A percentile compares a stretch with the other conserved stretches of the same genome.
Evolutionary conservation across 768 basidiomycete species (phyloP).

Genomic region (Naematelia encephala): DNA sequence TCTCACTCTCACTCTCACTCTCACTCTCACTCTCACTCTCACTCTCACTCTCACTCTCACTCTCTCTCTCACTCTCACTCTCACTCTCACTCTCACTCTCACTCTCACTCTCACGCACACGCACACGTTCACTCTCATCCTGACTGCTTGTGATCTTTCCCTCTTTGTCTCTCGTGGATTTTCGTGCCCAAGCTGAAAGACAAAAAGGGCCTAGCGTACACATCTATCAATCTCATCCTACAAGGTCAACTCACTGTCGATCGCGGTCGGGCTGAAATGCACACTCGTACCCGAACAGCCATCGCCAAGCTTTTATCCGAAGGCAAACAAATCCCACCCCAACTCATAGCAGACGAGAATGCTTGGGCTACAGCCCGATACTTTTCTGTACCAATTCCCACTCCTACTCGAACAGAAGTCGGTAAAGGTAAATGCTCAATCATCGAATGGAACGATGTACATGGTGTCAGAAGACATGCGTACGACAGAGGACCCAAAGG

Average conservation of each 20-base stretch:
- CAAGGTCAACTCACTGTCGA: slow-evolving; percentile 37
- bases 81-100: no score
- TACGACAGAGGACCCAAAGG: slow-evolving; percentile 31
- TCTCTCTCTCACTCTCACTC: no score
- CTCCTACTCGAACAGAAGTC: no score
- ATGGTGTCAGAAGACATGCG: slow-evolving; percentile 11
- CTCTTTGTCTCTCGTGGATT: no score
- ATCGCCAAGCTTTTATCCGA: slow-evolving; percentile 2
- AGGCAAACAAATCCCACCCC: slow-evolving; percentile 13
- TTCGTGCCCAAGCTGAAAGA: no score
- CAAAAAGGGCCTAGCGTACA: slow-evolving; percentile 25
- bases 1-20: no score
- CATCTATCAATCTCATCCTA: slow-evolving; percentile 20
- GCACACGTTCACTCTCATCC: not conserved
- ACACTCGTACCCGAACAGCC: slow-evolving; percentile 13
- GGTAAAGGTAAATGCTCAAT: not conserved
- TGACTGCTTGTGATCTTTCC: not conserved
- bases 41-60: no score
- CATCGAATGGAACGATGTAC: not conserved
- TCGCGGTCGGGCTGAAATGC: slow-evolving; percentile 20
- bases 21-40: no score
- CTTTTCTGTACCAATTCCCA: slow-evolving; percentile 20
- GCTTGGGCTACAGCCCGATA: not conserved
- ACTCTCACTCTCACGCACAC: no score
- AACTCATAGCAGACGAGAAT: not conserved